Evolutionary conservation across 1,284 basidiomycete genomes (phyloP), one percentile per base, ranked within the genome.

Genomic region (Porogramme epimiltina): DNA sequence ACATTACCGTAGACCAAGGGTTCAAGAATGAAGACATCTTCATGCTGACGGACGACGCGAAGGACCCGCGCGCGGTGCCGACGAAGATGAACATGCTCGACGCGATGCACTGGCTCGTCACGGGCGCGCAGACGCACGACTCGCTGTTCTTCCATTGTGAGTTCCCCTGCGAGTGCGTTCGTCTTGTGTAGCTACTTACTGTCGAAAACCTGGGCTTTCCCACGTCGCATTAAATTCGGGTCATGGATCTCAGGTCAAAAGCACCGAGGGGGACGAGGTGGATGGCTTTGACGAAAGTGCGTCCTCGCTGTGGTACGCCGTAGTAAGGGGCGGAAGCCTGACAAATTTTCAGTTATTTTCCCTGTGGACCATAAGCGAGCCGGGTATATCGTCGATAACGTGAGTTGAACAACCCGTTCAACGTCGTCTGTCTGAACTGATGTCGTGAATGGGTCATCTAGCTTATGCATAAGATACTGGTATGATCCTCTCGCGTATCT

Each of bases 51-150:
- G 94, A 96, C 66, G 84, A 91, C 55, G 71, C 77, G 1, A 66
- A 64, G 3, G 77, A 88, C 61, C 74, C 80, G 11, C 75, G 84
- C 28, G 72, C 80, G 45, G 73, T 79, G 38, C 94, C 93, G 0
- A 95, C 92, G 0, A 75, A 80, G 48, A 73, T 72, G 54, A 96
- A 95, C 67, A 91, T 96, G 56, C 64, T 92, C 18, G 76, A 80
- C 24, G 91, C 86, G 1, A 93, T 95, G 90, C 76, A 74, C 41
- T 95, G 93, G 93, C 80, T 95, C n/a, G 90, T 95, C 3, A 70
- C 75, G 26, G 84, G 78, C 54, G 92, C 93, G 2, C 73, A 75
- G 31, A 74, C 80, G 4, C 79, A 95, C 59, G 94, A 95, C 68
- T 86, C 91, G 2, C 72, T 96, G 9, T 93, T 95, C 70, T 89